Base-by-base conservation (phyloP, 345 rosid genomes). In the Populus tremula region DNA sequence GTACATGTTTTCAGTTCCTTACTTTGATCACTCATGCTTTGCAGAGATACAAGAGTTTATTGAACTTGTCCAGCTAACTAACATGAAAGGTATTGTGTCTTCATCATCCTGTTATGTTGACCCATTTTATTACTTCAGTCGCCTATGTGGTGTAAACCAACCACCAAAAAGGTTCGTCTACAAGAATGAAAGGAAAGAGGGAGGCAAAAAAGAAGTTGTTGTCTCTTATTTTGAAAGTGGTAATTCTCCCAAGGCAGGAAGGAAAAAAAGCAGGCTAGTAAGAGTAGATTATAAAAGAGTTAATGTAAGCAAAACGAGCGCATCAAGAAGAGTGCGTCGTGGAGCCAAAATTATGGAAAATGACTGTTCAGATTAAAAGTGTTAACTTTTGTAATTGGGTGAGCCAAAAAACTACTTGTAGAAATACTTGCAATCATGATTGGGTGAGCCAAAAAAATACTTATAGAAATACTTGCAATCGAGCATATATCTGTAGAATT, bases 41-140 rank as follows among this genome's bases (percentile, higher is more conserved):
- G 67, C 29, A 71, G 97, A 94, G 89, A 76, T 94, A 77, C 83
- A 87, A 76, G 90, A 89, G 41, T 92, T 94, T 38, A 77, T 94
- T 61, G 82, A 89, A 39, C 89, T 90, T 77, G 89, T 90, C 80
- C 84, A 81, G 69, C 98, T 97, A 49, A 69, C 75, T 59, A 89
- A 77, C 75, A 70, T 90, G 75, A 89, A 87, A 84, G 97, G 97
- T 36, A 92, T 94, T 1, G 92, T 90, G 78, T 79, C 88, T 63
- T 85, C 96, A 4, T 87, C 94, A 71, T 84, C 96, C 33, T 90
- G 86, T 79, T 86, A 86, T 71, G 84, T 88, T 62, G 90, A 92
- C 38, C 96, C 97, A 81, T 83, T 86, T 16, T 88, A 87, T 84
- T 89, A 89, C 77, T 90, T 89, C 77, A 91, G 93, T 36, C 86